Evolutionary conservation across 148 eudicot genomes (phyloP).

Genomic region (Chenopodium quinoa): DNA sequence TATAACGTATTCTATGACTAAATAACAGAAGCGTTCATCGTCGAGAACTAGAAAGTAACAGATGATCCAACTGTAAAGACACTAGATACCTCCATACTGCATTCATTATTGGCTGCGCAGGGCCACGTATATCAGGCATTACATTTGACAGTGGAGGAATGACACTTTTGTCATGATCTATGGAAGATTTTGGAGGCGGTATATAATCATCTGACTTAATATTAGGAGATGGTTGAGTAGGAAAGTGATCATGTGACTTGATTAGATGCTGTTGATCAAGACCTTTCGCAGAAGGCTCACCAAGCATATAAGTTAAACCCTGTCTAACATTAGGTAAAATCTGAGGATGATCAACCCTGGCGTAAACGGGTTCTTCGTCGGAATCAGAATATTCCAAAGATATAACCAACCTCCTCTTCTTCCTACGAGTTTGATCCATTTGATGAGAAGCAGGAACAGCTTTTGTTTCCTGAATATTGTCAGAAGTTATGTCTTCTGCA

Average conservation of each 20-base stretch:
- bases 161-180: constrained; percentile 6
- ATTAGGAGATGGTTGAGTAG: constrained; percentile 2
- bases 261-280: constrained; percentile 3
- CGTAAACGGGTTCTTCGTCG: constrained; percentile 23
- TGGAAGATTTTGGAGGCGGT: constrained; percentile 2
- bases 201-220: constrained; percentile 3
- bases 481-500: not conserved
- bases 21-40: not conserved
- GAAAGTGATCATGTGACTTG: constrained; percentile 5
- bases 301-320: not conserved
- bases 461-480: constrained; percentile 2
- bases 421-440: constrained; percentile 12
- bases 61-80: not conserved
- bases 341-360: not conserved
- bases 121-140: not conserved
- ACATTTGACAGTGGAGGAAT: not conserved
- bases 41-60: not conserved
- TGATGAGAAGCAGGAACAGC: not conserved
- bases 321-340: not conserved
- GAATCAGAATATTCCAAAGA: constrained; percentile 27
- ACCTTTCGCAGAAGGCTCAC: constrained; percentile 16
- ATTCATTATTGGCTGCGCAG: constrained; percentile 27
- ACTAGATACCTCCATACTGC: constrained; percentile 32
- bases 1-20: not conserved
- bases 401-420: constrained; percentile 24